Evolutionary conservation across 352 stramenopile species (phyloP).

Genomic region (Thalassiosira hispida): DNA sequence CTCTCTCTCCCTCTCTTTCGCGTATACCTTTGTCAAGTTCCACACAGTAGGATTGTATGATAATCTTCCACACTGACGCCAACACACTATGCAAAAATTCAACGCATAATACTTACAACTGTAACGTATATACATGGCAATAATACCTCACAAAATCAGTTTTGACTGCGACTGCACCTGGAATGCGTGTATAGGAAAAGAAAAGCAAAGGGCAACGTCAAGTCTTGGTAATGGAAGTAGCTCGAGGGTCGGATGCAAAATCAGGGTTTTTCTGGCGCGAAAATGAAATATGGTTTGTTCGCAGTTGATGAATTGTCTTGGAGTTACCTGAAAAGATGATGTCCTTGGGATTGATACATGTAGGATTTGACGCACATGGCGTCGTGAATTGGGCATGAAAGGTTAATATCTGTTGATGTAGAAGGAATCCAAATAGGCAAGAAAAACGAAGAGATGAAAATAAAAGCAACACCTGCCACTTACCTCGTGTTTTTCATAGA

Average conservation of each 20-base stretch:
- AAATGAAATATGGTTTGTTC: background rate
- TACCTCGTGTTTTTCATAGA: constrained; percentile 17
- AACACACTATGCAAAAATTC: no score
- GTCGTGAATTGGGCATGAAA: constrained; percentile 13
- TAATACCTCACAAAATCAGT: no score
- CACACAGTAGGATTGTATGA: no score
- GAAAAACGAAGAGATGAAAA: background rate
- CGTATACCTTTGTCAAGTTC: no score
- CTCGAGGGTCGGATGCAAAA: background rate
- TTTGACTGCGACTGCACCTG: no score
- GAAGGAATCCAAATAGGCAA: constrained; percentile 1
- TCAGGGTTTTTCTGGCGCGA: background rate
- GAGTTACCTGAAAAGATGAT: constrained; percentile 21
- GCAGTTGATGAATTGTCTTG: no score
- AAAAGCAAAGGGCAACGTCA: background rate
- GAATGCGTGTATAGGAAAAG: no score
- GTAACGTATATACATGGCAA: no score
- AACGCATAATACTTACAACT: no score
- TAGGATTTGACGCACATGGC: constrained; percentile 5
- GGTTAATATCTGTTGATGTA: constrained; percentile 10
- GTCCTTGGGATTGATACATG: background rate
- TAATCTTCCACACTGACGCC: no score
- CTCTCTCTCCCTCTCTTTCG: no score
- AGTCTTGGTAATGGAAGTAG: constrained; percentile 1
- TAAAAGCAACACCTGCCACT: constrained; percentile 1